Conservation (phyloP, 23 red algal species). For the Gracilaria vermiculophylla region DNA sequence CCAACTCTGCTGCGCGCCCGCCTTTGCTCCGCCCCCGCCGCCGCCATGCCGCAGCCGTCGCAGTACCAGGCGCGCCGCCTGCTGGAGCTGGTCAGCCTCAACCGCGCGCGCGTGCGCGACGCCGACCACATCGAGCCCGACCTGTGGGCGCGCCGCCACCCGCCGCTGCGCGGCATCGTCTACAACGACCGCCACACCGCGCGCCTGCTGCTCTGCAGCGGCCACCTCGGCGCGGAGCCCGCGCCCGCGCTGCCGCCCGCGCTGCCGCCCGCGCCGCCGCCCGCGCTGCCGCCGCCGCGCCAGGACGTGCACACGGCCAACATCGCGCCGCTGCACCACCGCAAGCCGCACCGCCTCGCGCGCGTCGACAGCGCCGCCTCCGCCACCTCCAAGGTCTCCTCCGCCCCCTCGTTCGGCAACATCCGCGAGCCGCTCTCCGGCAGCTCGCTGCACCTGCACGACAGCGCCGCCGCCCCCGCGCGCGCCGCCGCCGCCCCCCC, state of each 20-base stretch:
- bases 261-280: background rate
- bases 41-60: constrained; percentile 5
- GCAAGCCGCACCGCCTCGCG: background rate
- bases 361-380: constrained; percentile 3
- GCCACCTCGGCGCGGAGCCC: constrained; percentile 25
- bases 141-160: constrained; percentile 33
- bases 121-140: constrained; percentile 8
- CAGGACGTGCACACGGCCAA: background rate
- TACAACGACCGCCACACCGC: constrained; percentile 6
- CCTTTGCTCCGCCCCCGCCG: background rate
- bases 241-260: background rate
- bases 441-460: background rate
- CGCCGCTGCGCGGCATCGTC: constrained; percentile 30
- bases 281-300: background rate
- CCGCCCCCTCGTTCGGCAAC: constrained; percentile 27
- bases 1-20: background rate
- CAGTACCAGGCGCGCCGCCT: constrained; percentile 25
- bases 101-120: background rate
- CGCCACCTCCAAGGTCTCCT: constrained; percentile 15
- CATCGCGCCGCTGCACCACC: background rate
- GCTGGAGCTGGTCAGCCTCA: constrained; percentile 24
- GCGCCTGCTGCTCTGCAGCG: background rate
- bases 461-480: background rate
- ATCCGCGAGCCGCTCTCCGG: background rate
- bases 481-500: background rate